Percentiles rank a stretch among this genome's conserved stretches.
These are phyloP conservation scores for Chamaenerion angustifolium DNA, from an alignment of 345 rosid species.

Conservation along the genomic window DNA sequence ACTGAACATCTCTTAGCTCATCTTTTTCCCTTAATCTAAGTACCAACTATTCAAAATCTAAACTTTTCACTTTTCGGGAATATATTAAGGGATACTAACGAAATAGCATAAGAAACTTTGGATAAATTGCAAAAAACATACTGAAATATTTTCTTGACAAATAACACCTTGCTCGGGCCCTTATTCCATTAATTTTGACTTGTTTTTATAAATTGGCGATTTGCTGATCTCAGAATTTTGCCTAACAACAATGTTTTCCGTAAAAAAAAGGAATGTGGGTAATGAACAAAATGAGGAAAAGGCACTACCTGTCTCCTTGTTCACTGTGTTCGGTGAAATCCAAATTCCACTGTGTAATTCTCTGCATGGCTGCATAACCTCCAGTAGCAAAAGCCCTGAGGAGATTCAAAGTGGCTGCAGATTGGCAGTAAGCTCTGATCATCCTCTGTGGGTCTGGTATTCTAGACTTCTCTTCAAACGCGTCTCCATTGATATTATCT, in stretches of 20 bases:
- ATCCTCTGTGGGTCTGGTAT: constrained; percentile 9
- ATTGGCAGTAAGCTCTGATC: constrained; percentile 9
- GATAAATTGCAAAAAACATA: too few species aligned
- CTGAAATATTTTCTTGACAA: too few species aligned
- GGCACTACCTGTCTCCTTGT: constrained; percentile 5
- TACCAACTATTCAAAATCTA: too few species aligned
- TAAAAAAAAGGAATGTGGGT: not conserved
- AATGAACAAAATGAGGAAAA: not conserved
- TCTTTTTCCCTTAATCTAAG: too few species aligned
- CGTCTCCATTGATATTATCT: constrained; percentile 5
- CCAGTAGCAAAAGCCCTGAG: constrained; percentile 7
- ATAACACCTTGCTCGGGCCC: too few species aligned
- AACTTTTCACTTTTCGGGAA: too few species aligned
- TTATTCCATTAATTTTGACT: not conserved
- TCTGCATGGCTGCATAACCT: constrained; percentile 9
- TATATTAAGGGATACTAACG: too few species aligned
- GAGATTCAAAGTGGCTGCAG: constrained; percentile 10
- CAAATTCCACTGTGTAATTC: constrained; percentile 7
- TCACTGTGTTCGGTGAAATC: constrained; percentile 10
- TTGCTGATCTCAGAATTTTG: too few species aligned
- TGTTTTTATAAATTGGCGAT: too few species aligned
- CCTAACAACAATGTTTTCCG: not conserved
- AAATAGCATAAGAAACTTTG: too few species aligned
- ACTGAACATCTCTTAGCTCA: too few species aligned
- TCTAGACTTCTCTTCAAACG: constrained; percentile 6